Conservation (phyloP, 2,329 filamentous ascomycete genomes). For the Phialemoniopsis sp. region DNA sequence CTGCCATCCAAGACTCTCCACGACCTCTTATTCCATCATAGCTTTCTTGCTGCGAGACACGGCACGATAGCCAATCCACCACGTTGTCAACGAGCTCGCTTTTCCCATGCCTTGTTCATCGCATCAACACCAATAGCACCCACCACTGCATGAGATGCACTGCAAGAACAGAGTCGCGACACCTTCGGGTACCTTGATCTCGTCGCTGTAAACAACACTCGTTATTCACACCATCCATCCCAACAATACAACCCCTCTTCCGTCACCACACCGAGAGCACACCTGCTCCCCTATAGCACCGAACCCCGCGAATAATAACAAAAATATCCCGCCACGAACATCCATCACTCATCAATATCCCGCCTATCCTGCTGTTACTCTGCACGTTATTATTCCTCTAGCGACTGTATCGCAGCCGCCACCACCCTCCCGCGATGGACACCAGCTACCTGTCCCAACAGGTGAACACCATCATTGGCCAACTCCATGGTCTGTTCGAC, state of each 20-base stretch:
- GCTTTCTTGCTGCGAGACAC: no score
- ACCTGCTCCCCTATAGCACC: no score
- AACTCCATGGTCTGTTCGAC: constrained; percentile 92
- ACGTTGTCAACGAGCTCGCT: no score
- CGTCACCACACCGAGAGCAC: no score
- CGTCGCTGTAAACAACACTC: neutral
- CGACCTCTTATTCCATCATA: no score
- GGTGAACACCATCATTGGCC: constrained; percentile 88
- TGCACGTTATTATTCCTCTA: neutral
- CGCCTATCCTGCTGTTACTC: neutral
- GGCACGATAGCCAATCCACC: no score
- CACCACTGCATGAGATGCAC: constrained; percentile 1
- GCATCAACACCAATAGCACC: no score
- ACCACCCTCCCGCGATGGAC: constrained; percentile 58
- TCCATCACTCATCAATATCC: neutral
- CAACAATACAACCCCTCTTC: neutral
- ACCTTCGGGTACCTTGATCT: neutral
- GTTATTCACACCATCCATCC: neutral
- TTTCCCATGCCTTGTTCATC: no score
- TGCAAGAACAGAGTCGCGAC: neutral
- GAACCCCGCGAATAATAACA: no score
- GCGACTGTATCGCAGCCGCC: no score
- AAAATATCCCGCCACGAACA: neutral
- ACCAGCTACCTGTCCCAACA: constrained; percentile 91
- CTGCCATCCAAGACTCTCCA: no score